Evolutionary conservation across 495 filamentous ascomycete genomes (phyloP).

Genomic region (Lasiosphaeria miniovina): DNA sequence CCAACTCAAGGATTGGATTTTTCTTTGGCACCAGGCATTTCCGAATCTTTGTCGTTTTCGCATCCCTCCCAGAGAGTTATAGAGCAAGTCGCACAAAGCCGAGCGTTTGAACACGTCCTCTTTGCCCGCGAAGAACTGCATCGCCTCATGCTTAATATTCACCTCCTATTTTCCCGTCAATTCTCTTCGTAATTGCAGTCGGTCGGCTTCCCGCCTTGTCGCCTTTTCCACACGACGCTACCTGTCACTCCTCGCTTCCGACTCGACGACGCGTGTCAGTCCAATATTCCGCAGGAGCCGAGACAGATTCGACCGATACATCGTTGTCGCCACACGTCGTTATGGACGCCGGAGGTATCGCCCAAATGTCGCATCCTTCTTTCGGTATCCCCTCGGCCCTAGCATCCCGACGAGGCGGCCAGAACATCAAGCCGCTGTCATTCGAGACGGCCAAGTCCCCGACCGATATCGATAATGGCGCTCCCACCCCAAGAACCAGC

Average conservation of each 20-base stretch:
- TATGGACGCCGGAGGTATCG: constrained; percentile 97
- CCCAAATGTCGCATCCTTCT: constrained; percentile 96
- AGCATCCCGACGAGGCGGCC: constrained; percentile 73
- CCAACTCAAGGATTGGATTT: constrained; percentile 15
- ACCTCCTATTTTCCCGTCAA: constrained; percentile 14
- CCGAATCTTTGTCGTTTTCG: constrained; percentile 27
- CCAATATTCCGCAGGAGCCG: no score
- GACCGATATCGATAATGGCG: constrained; percentile 49
- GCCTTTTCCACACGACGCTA: neutral
- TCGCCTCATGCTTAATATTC: constrained; percentile 30
- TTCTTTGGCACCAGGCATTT: constrained; percentile 21
- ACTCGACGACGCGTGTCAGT: neutral
- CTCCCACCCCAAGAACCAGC: constrained; percentile 84
- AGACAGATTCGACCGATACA: no score
- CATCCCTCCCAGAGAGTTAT: constrained; percentile 30
- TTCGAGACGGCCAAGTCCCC: constrained; percentile 58
- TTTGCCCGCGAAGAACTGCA: constrained; percentile 19
- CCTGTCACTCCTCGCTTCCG: neutral
- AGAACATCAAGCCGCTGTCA: constrained; percentile 83
- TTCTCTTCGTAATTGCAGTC: constrained; percentile 16
- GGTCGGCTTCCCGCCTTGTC: constrained; percentile 8
- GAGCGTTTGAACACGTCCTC: constrained; percentile 34
- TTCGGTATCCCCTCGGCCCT: constrained; percentile 78
- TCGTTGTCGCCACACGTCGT: constrained; percentile 39
- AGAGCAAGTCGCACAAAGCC: constrained; percentile 26